These are phyloP conservation scores for Chenopodium berlandieri DNA, from an alignment of 148 eudicot species.

Conservation along the genomic window DNA sequence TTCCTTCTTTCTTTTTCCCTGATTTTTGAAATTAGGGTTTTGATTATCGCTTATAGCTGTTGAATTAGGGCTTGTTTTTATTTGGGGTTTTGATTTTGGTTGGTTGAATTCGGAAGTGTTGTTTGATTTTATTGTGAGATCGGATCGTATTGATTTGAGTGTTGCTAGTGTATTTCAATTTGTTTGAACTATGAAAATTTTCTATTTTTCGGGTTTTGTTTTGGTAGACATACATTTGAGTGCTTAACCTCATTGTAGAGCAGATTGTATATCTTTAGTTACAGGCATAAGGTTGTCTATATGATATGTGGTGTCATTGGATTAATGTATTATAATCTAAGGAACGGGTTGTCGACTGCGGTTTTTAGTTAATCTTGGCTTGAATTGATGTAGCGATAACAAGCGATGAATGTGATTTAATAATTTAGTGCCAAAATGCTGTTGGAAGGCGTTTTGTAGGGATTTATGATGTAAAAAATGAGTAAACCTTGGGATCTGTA, in stretches of 20 bases:
- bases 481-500: background rate
- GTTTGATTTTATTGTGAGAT: background rate
- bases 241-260: background rate
- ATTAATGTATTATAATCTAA: background rate
- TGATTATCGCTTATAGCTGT: background rate
- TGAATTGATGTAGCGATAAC: too few relatives aligned
- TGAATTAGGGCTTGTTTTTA: background rate
- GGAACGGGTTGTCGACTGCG: background rate
- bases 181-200: background rate
- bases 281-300: background rate
- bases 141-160: background rate
- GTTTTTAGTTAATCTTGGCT: background rate
- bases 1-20: slow-evolving; percentile 6
- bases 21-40: slow-evolving; percentile 11
- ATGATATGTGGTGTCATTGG: background rate
- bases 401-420: background rate
- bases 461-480: background rate
- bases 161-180: too few relatives aligned
- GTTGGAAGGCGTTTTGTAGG: background rate
- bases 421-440: background rate
- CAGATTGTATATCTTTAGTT: background rate
- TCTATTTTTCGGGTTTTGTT: too few relatives aligned
- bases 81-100: background rate
- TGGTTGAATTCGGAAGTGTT: background rate
- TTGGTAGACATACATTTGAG: too few relatives aligned